phyloP scores from a whole-genome alignment of 2,329 filamentous ascomycete species.

The Orbilia quercus region DNA sequence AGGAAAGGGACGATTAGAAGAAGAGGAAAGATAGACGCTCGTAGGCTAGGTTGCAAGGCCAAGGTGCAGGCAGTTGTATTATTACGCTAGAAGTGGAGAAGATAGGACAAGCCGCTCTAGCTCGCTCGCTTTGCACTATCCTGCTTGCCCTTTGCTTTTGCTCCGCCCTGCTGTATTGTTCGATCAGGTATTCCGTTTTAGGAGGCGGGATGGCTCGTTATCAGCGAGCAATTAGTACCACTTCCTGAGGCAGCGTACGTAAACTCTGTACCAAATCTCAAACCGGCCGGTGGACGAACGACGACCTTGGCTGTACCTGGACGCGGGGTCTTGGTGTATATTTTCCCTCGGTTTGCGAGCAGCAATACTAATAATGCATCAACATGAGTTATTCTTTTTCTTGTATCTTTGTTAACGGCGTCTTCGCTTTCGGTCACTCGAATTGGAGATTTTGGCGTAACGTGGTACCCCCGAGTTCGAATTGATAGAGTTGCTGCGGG shows the following conservation, averaged over 20 bases:
- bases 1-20: slow-evolving; percentile 1
- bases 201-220: slow-evolving; percentile 49
- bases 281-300: slow-evolving; percentile 13
- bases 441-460: slow-evolving; percentile 45
- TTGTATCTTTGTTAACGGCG: slow-evolving; percentile 27
- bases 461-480: slow-evolving; percentile 42
- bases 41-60: slow-evolving; percentile 4
- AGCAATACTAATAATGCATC: not conserved
- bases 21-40: slow-evolving; percentile 31
- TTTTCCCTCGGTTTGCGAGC: slow-evolving; percentile 12
- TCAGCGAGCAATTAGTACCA: slow-evolving; percentile 21
- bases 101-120: slow-evolving; percentile 23
- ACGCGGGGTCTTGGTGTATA: slow-evolving; percentile 47
- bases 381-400: slow-evolving; percentile 18
- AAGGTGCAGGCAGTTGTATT: slow-evolving; percentile 31
- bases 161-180: slow-evolving; percentile 52
- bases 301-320: slow-evolving; percentile 15
- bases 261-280: slow-evolving; percentile 53
- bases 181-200: slow-evolving; percentile 47
- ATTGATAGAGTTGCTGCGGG: slow-evolving; percentile 19
- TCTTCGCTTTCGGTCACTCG: slow-evolving; percentile 42
- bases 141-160: slow-evolving; percentile 35
- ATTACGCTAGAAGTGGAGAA: slow-evolving; percentile 46
- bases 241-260: slow-evolving; percentile 32
- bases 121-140: slow-evolving; percentile 14